A percentile compares a stretch with the other conserved stretches of the same genome.
These are phyloP conservation scores for Raphanus raphanistrum DNA, from an alignment of 345 rosid genomes.

Conservation along the genomic window DNA sequence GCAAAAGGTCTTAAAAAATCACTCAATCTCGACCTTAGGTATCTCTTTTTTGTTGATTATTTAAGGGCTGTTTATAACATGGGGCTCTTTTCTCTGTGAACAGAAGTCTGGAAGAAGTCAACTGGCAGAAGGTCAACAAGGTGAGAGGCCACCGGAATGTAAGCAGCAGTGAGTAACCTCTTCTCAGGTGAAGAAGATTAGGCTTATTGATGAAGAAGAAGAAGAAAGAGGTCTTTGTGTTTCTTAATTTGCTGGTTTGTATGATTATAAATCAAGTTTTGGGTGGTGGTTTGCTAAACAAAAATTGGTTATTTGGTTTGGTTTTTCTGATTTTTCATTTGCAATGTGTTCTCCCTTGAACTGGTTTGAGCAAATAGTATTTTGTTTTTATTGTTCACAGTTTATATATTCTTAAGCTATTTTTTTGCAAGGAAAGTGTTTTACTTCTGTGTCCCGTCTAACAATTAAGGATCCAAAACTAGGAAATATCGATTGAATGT, in stretches of 20 bases:
- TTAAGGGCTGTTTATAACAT: not conserved
- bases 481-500: not conserved
- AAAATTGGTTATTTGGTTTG: constrained; percentile 26
- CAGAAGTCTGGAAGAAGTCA: constrained; percentile 61
- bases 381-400: not conserved
- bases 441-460: not conserved
- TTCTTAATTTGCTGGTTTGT: constrained; percentile 26
- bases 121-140: constrained; percentile 52
- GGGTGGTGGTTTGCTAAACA: constrained; percentile 37
- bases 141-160: constrained; percentile 94
- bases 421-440: not conserved
- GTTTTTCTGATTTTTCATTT: constrained; percentile 22
- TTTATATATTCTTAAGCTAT: not conserved
- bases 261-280: constrained; percentile 49
- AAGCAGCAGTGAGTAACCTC: constrained; percentile 71
- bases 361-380: constrained; percentile 11
- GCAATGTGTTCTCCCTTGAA: constrained; percentile 22
- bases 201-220: not conserved
- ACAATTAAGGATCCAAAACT: not conserved
- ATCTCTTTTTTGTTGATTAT: not conserved
- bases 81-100: constrained; percentile 1
- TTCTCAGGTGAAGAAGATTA: not conserved
- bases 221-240: constrained; percentile 10
- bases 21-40: not conserved
- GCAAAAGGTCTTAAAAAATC: constrained; percentile 48